A percentile compares a stretch with the other conserved stretches of the same genome.
Evolutionary conservation across 2,329 filamentous ascomycete genomes (phyloP).

Genomic region (Alternaria triticimaculans): DNA sequence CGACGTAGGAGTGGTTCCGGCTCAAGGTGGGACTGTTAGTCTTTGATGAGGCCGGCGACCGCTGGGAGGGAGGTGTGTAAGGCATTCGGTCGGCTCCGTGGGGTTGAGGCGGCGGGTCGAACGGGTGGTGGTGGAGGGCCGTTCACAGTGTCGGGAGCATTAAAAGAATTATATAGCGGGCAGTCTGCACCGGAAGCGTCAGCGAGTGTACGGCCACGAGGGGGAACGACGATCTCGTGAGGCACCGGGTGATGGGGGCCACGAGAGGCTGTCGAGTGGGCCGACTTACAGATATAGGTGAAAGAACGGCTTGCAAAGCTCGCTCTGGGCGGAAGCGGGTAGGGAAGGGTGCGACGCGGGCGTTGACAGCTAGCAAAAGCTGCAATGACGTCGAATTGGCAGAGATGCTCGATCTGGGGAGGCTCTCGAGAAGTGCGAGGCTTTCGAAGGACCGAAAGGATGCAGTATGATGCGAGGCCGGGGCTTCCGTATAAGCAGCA

Average conservation of each 20-base stretch:
- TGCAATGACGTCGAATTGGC: conserved; percentile 41
- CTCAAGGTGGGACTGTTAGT: conserved; percentile 58
- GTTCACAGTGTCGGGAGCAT: conserved; percentile 51
- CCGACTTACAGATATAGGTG: conserved; percentile 27
- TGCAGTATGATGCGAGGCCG: conserved; percentile 27
- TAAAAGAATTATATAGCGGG: conserved; percentile 46
- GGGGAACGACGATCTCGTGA: background rate
- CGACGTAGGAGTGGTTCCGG: conserved; percentile 59
- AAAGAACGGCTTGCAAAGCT: conserved; percentile 20
- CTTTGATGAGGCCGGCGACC: conserved; percentile 65
- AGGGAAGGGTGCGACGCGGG: conserved; percentile 13
- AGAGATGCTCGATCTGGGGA: conserved; percentile 19
- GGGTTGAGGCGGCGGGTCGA: conserved; percentile 40
- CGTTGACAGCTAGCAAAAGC: conserved; percentile 40
- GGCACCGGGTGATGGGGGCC: background rate
- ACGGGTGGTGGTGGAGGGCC: conserved; percentile 30
- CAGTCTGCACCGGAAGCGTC: conserved; percentile 7
- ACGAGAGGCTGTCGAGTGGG: background rate
- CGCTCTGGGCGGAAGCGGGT: conserved; percentile 13
- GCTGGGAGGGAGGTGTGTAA: conserved; percentile 81
- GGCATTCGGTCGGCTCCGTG: conserved; percentile 69
- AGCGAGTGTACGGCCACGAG: conserved; percentile 15
- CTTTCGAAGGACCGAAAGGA: conserved; percentile 23
- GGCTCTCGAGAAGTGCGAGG: conserved; percentile 19
- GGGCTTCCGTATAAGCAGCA: conserved; percentile 34